Evolutionary conservation across 805 yeast species (phyloP), one percentile per base, ranked within the genome.

Genomic region (Candida khao-thaluensis): DNA sequence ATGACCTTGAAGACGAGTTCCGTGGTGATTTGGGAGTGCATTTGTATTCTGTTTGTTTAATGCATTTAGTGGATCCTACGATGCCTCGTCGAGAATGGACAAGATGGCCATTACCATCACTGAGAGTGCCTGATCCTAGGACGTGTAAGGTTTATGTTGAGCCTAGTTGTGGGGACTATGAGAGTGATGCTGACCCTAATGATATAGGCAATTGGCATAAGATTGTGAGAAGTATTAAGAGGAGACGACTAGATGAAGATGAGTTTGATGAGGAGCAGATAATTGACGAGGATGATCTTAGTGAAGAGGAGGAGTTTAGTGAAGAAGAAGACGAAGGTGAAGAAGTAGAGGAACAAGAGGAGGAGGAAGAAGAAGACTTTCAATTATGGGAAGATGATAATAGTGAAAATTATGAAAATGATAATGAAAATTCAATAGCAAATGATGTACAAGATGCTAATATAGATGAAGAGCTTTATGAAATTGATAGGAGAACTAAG

Each of bases 21-120:
- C 59, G 80, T 23, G 57, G 57, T 9, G 89, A 85, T 57, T 58
- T 85, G 22, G 72, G 82, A 1, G 52, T 78, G 2, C 95, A 85
- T 59, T 57, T 86, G 3, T 85, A 83, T 54, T 74, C 84, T 17
- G 54, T 81, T 0, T 64, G 66, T 43, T 61, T 85, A 22, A 55
- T 70, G 40, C 73, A 62, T 41, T 57, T 50, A 34, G 59, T 59
- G 35, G 60, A 59, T 56, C 64, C 56, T 38, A 25, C 41, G 44
- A 65, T 65, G 60, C 73, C 73, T 32, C 37, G 45, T 37, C 29
- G 47, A 32, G 37, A 52, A 38, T 82, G 85, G 81, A 52, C 76
- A 0, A 52, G 69, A 3, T 84, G 91, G 91, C 91, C 91, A 1
- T 53, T 71, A 27, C 51, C 22, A 7, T 7, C 32, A 6, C 20